phyloP scores from a whole-genome alignment of 768 basidiomycete species.

The Multifurca ochricompacta region DNA sequence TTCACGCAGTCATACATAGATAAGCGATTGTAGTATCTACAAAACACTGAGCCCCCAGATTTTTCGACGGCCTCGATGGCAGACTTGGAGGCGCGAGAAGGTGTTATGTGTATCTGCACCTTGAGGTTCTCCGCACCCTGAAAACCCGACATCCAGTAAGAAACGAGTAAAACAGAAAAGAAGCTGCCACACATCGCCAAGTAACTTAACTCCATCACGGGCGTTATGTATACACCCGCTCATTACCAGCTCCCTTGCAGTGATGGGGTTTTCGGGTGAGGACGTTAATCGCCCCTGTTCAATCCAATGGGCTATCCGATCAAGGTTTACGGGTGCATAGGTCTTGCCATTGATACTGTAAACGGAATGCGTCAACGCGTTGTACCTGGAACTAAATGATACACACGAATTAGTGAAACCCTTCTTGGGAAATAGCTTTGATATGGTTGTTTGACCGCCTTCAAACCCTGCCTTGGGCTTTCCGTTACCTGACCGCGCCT shows the following conservation, averaged over 20 bases:
- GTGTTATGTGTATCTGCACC: slow-evolving; percentile 66
- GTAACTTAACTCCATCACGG: slow-evolving; percentile 85
- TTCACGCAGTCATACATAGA: slow-evolving; percentile 75
- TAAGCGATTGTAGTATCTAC: slow-evolving; percentile 86
- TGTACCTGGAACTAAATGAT: background rate
- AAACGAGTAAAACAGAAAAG: background rate
- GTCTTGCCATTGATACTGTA: slow-evolving; percentile 55
- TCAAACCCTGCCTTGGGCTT: slow-evolving; percentile 81
- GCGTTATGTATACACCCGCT: slow-evolving; percentile 86
- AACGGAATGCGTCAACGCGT: background rate
- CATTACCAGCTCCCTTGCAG: slow-evolving; percentile 73
- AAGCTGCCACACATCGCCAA: slow-evolving; percentile 59
- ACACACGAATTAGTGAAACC: slow-evolving; percentile 91
- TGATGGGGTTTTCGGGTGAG: slow-evolving; percentile 76
- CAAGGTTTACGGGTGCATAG: slow-evolving; percentile 80
- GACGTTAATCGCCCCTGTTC: slow-evolving; percentile 74
- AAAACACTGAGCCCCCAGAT: slow-evolving; percentile 75
- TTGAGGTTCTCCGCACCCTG: slow-evolving; percentile 64
- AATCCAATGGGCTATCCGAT: slow-evolving; percentile 87
- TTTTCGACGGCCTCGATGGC: slow-evolving; percentile 82
- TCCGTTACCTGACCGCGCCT: slow-evolving; percentile 82
- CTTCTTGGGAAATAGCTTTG: slow-evolving; percentile 83
- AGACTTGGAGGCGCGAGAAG: slow-evolving; percentile 79
- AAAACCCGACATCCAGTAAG: background rate
- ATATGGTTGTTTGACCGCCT: slow-evolving; percentile 94